Percentiles rank a stretch among this genome's conserved stretches.
Evolutionary conservation across 768 basidiomycete species (phyloP).

Genomic region (Agrocybe praecox): DNA sequence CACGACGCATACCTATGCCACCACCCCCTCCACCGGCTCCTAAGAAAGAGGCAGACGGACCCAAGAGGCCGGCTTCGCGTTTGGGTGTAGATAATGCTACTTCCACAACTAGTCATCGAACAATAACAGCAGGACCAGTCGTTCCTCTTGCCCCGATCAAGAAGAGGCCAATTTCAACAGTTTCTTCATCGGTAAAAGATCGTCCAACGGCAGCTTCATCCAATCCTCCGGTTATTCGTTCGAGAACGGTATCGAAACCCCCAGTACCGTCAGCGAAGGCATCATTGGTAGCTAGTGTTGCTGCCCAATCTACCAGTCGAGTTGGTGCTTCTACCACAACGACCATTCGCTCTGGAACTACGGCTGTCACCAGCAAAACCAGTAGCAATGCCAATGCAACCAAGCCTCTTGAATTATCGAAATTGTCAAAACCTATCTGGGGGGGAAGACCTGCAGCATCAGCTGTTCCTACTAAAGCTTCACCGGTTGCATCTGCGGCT

Average conservation of each 20-base stretch:
- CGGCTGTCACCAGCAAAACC: not conserved
- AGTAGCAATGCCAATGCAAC: constrained; percentile 1
- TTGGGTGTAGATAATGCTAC: constrained; percentile 11
- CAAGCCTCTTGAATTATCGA: constrained; percentile 15
- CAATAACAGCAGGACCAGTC: not conserved
- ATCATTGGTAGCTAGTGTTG: not conserved
- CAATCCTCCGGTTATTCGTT: not conserved
- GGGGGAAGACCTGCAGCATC: constrained; percentile 22
- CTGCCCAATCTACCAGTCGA: constrained; percentile 6
- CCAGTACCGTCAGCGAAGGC: not conserved
- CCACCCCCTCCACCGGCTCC: constrained; percentile 18
- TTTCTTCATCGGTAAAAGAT: constrained; percentile 13
- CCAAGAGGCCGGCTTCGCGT: constrained; percentile 14
- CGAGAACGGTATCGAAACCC: constrained; percentile 4
- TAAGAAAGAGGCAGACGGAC: constrained; percentile 15
- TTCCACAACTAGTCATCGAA: constrained; percentile 5
- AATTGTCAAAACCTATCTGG: constrained; percentile 23
- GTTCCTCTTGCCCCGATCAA: constrained; percentile 19
- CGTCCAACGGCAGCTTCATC: not conserved
- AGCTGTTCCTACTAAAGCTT: constrained; percentile 10
- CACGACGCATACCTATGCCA: constrained; percentile 27
- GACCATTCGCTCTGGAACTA: not conserved
- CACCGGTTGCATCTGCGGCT: constrained; percentile 7
- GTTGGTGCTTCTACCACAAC: not conserved
- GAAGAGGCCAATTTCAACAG: constrained; percentile 12